Conservation (phyloP, 768 basidiomycete species). For the Boletus vermiculosoides region DNA sequence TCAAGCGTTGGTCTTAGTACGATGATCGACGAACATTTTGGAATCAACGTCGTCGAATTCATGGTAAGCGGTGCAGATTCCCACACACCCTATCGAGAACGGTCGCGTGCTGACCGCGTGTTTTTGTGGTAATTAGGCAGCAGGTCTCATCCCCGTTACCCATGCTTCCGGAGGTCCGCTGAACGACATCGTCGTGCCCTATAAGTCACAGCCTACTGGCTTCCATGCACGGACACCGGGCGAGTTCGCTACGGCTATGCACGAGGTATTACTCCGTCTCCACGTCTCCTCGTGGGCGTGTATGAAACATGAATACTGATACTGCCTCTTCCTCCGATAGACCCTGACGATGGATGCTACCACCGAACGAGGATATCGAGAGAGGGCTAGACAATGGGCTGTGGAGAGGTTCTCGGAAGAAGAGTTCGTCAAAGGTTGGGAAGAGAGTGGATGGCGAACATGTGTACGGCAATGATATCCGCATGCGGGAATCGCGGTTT, state of each 20-base stretch:
- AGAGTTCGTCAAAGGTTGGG: conserved; percentile 78
- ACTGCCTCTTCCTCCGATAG: conserved; percentile 10
- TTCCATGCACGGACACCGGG: conserved; percentile 72
- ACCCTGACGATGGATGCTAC: conserved; percentile 51
- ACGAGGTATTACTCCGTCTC: conserved; percentile 39
- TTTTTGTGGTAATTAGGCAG: conserved; percentile 57
- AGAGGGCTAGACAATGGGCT: conserved; percentile 69
- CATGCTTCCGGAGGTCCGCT: conserved; percentile 94
- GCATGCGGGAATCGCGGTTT: not conserved
- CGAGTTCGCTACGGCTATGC: conserved; percentile 66
- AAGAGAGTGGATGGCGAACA: conserved; percentile 56
- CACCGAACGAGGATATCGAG: conserved; percentile 61
- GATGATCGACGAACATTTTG: conserved; percentile 98
- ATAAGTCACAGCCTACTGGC: conserved; percentile 70
- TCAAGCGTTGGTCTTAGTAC: conserved; percentile 89
- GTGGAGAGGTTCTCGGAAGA: conserved; percentile 71
- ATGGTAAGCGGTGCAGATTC: conserved; percentile 60
- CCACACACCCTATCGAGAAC: not conserved
- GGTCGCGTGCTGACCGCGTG: conserved; percentile 15
- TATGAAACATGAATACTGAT: conserved; percentile 7
- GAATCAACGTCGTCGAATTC: conserved; percentile 96
- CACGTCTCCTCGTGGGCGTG: conserved; percentile 1
- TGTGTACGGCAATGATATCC: conserved; percentile 20
- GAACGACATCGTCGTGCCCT: conserved; percentile 86
- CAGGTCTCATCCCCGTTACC: conserved; percentile 87